phyloP scores from a whole-genome alignment of 1,139 yeast genomes.

The Taphrina deformans region DNA sequence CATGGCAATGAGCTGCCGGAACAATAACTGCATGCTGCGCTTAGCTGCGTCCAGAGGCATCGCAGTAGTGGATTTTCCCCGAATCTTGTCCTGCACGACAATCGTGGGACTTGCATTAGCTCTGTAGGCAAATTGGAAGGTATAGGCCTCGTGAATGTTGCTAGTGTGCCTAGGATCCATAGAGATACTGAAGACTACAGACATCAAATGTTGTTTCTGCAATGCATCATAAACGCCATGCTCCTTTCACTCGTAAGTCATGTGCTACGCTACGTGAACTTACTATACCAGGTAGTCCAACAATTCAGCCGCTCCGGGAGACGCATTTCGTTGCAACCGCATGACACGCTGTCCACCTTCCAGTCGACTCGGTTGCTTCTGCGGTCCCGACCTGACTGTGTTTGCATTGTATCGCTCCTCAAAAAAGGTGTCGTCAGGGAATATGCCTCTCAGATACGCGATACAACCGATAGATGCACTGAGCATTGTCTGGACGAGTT shows the following conservation, averaged over 20 bases:
- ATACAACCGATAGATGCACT: slow-evolving; percentile 39
- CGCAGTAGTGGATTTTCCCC: slow-evolving; percentile 1
- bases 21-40: slow-evolving; percentile 50
- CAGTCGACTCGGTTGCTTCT: not conserved
- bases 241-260: slow-evolving; percentile 40
- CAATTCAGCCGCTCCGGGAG: slow-evolving; percentile 51
- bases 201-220: slow-evolving; percentile 49
- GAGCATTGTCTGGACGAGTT: slow-evolving; percentile 38
- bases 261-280: not conserved
- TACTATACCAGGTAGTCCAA: slow-evolving; percentile 56
- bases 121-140: slow-evolving; percentile 52
- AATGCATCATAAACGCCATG: slow-evolving; percentile 53
- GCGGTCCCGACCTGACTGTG: not conserved
- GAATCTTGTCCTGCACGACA: slow-evolving; percentile 26
- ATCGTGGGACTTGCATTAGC: slow-evolving; percentile 39
- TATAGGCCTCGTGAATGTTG: slow-evolving; percentile 53
- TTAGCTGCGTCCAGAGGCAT: slow-evolving; percentile 44
- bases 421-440: slow-evolving; percentile 38
- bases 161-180: slow-evolving; percentile 48
- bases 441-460: slow-evolving; percentile 38
- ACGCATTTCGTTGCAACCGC: slow-evolving; percentile 51
- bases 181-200: slow-evolving; percentile 53
- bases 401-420: slow-evolving; percentile 37
- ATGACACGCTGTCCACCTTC: slow-evolving; percentile 44
- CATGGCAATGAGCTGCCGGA: slow-evolving; percentile 54